Evolutionary conservation across 345 rosid species (phyloP).

Genomic region (Acer campestre): DNA sequence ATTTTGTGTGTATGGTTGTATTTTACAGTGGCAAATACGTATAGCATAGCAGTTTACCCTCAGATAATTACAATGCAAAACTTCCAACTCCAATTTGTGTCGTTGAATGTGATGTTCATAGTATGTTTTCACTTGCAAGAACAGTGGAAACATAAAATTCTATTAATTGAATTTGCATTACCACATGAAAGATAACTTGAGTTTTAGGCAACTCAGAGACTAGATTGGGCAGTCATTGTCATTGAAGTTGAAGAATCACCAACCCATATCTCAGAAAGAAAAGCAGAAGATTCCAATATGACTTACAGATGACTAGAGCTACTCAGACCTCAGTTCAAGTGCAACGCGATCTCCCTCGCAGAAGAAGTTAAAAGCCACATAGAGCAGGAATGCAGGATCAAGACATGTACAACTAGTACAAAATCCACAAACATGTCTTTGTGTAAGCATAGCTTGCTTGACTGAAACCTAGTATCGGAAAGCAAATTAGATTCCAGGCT

Average conservation of each 20-base stretch:
- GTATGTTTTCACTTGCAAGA: background rate
- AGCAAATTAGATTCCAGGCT: background rate
- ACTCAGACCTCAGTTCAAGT: background rate
- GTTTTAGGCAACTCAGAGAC: no score
- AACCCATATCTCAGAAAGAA: background rate
- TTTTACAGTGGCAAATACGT: background rate
- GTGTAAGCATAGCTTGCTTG: background rate
- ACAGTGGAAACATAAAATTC: no score
- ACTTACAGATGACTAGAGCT: background rate
- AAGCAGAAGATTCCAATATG: no score
- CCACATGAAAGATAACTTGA: background rate
- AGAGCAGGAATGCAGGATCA: background rate
- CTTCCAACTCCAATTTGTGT: background rate
- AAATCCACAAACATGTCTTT: background rate
- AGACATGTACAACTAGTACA: background rate
- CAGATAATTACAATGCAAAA: background rate
- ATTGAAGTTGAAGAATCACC: background rate
- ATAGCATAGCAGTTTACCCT: background rate
- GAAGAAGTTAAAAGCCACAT: background rate
- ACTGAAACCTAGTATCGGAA: background rate
- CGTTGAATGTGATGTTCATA: background rate
- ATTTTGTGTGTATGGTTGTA: slow-evolving; percentile 2
- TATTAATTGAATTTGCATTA: background rate
- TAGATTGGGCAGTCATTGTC: no score
- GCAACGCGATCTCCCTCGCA: background rate